These are phyloP conservation scores for Penicillium longicatenatum DNA, from an alignment of 495 filamentous ascomycete genomes.

Conservation along the genomic window DNA sequence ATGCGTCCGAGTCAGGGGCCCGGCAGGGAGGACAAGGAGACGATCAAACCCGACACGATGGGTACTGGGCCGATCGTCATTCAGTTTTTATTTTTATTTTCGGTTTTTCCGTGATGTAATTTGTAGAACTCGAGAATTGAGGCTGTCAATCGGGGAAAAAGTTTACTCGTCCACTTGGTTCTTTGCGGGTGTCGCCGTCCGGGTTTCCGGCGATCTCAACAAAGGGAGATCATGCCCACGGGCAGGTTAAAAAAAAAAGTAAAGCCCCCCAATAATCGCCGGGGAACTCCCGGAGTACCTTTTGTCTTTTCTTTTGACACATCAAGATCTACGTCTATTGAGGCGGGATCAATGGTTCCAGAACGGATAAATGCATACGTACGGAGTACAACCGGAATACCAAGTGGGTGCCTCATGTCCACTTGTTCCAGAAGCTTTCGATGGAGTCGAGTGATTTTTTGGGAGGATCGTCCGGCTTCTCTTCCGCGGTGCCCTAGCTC, in stretches of 20 bases:
- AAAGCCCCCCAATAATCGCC: background rate
- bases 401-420: background rate
- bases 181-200: slow-evolving; percentile 17
- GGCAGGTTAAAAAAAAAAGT: background rate
- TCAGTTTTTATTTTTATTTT: slow-evolving; percentile 4
- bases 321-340: background rate
- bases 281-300: background rate
- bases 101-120: background rate
- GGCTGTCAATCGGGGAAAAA: slow-evolving; percentile 5
- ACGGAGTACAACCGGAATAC: slow-evolving; percentile 17
- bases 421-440: slow-evolving; percentile 34
- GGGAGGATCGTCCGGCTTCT: slow-evolving; percentile 29
- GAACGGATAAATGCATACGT: slow-evolving; percentile 22
- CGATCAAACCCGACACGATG: slow-evolving; percentile 28
- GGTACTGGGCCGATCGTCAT: slow-evolving; percentile 30
- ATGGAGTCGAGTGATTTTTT: background rate
- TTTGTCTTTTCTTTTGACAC: background rate
- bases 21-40: slow-evolving; percentile 24
- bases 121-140: slow-evolving; percentile 7
- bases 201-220: slow-evolving; percentile 10
- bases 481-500: slow-evolving; percentile 28
- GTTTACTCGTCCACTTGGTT: no score
- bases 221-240: background rate
- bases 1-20: slow-evolving; percentile 20
- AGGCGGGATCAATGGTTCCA: slow-evolving; percentile 30